These are phyloP conservation scores for Cocos nucifera DNA, from an alignment of 176 grass and related monocot species.

Conservation along the genomic window DNA sequence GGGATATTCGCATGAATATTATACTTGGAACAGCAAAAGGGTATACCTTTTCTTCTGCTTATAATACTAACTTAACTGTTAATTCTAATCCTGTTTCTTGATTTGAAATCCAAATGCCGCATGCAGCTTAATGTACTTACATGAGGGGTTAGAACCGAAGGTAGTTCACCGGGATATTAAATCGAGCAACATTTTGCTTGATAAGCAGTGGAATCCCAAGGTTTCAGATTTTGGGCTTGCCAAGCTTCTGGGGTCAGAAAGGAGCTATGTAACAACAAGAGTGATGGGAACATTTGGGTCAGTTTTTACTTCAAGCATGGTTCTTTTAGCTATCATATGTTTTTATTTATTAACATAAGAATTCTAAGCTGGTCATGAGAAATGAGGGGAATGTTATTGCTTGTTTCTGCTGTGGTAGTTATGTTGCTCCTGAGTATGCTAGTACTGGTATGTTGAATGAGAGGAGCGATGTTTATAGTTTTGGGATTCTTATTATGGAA, in stretches of 20 bases:
- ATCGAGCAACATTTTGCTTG: conserved; percentile 82
- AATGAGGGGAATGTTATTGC: not conserved
- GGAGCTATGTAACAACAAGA: conserved; percentile 74
- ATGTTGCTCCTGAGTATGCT: conserved; percentile 93
- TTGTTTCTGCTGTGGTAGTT: conserved; percentile 27
- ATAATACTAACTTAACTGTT: not conserved
- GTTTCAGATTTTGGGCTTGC: conserved; percentile 87
- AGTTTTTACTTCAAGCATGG: not conserved
- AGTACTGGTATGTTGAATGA: conserved; percentile 96
- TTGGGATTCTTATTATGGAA: conserved; percentile 92
- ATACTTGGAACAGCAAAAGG: conserved; percentile 77
- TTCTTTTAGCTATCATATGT: not conserved
- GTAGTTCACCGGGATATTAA: conserved; percentile 91
- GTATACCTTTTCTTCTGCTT: conserved; percentile 6
- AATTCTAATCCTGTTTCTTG: not conserved
- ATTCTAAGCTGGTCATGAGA: no score
- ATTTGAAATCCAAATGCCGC: not conserved
- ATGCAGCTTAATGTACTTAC: conserved; percentile 69
- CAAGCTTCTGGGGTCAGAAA: conserved; percentile 78
- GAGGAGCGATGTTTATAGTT: conserved; percentile 95
- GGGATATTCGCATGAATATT: conserved; percentile 73
- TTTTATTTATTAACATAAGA: not conserved
- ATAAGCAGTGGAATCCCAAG: conserved; percentile 71
- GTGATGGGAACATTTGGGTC: conserved; percentile 91
- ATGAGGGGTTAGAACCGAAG: conserved; percentile 89